Base-by-base conservation (phyloP, 2,329 filamentous ascomycete genomes). In the Sphaerulina populicola region DNA sequence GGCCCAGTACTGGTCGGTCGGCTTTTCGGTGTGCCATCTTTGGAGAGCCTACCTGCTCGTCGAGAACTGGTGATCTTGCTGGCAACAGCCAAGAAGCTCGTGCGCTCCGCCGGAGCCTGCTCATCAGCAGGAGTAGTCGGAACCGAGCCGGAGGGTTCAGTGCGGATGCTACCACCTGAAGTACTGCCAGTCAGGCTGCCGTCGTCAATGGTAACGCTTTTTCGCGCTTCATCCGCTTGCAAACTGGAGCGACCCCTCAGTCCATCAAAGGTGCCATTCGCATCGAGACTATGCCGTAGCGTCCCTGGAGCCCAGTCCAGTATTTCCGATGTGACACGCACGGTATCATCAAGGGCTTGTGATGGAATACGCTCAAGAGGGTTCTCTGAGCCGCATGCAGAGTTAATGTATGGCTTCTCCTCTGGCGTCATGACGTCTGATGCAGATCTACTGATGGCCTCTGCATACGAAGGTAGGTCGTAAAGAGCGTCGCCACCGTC, bases 401-500 rank as follows among this genome's bases (percentile, higher is more conserved):
- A 51, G 21, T 58, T 50, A 2, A 61, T 14, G 27, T 55, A 57
- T 8, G 60, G 57, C 52, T 67, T 67, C 45, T 64, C 58, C 14
- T 50, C 54, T 12, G 42, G 47, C 12, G 55, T 52, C 15, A 54
- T 54, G 9, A 55, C 54, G 27, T 66, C 64, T 5, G 60, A 62
- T 14, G 61, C 55, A 15, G 59, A 53, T 15, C 60, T 54, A 11
- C 64, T 64, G 4, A 62, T 66, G 1, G 67, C 67, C 56, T 73
- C 72, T 9, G 64, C 61, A 47, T 75, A 75, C 4, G 57, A 65
- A 0, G 73, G 72, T 33, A 72, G 67, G 44, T 65, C 62, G 40
- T 63, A 63, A 8, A 62, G 61, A 6, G 59, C 59, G 36, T 59
- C 53, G n/a, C 71, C 69, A 56, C 85, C 78, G 50, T 90, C 86